A percentile compares a stretch with the other conserved stretches of the same genome.
These are phyloP conservation scores for Leccinum brunneo-olivaceum DNA, from an alignment of 1,284 basidiomycete species.

Conservation along the genomic window DNA sequence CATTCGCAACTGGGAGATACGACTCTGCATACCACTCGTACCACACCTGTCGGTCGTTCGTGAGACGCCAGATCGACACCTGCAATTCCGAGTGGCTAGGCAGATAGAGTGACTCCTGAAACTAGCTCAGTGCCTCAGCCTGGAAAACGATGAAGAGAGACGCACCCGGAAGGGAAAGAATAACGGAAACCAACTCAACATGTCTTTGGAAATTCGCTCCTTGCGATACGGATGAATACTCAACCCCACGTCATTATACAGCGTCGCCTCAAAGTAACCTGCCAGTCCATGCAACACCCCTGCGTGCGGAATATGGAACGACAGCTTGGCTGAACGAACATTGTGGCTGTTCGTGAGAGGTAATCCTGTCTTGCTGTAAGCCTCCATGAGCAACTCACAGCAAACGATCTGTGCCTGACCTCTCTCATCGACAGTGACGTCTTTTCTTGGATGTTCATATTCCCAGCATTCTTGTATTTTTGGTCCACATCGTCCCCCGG, in stretches of 20 bases:
- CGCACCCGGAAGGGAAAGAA: conserved; percentile 88
- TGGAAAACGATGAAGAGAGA: conserved; percentile 2
- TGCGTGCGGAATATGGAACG: conserved; percentile 92
- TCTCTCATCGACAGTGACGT: conserved; percentile 65
- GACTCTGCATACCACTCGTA: conserved; percentile 98
- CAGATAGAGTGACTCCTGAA: conserved; percentile 85
- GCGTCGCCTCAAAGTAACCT: conserved; percentile 94
- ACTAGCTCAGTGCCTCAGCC: conserved; percentile 2
- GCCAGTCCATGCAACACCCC: conserved; percentile 95
- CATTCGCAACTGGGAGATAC: conserved; percentile 61
- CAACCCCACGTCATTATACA: conserved; percentile 84
- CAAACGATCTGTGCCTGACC: conserved; percentile 40
- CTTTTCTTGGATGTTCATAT: conserved; percentile 88
- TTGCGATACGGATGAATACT: conserved; percentile 92
- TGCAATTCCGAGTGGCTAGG: conserved; percentile 89
- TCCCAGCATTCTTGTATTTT: conserved; percentile 95
- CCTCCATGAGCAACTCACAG: conserved; percentile 1
- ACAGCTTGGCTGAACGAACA: conserved; percentile 69
- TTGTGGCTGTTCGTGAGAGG: conserved; percentile 89
- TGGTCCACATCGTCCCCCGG: conserved; percentile 65
- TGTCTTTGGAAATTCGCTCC: conserved; percentile 80
- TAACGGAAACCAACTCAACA: conserved; percentile 98
- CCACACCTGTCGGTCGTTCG: conserved; percentile 87
- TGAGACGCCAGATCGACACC: conserved; percentile 92
- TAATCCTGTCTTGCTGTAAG: conserved; percentile 44